Evolutionary conservation across 2,329 filamentous ascomycete genomes (phyloP).

Genomic region (Hypoxylon sp.): DNA sequence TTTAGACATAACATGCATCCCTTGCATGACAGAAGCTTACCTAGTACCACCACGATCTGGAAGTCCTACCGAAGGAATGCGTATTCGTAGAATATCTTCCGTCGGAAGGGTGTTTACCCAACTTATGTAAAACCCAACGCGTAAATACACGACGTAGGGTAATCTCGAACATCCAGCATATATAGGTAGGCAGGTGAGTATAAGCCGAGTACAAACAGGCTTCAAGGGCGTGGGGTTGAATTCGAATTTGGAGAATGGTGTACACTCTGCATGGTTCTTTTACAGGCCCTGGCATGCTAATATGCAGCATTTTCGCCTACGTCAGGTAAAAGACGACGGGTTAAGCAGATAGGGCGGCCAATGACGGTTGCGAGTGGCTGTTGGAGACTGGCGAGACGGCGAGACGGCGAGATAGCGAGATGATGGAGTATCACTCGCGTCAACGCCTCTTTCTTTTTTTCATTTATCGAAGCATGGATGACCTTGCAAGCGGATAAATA

Average conservation of each 20-base stretch:
- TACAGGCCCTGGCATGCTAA: slow-evolving; percentile 31
- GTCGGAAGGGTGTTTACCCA: slow-evolving; percentile 31
- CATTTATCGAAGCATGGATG: slow-evolving; percentile 23
- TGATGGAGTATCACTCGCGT: slow-evolving; percentile 38
- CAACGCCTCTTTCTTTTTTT: slow-evolving; percentile 27
- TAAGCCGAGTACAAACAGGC: slow-evolving; percentile 5
- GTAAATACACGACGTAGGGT: slow-evolving; percentile 22
- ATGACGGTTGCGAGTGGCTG: slow-evolving; percentile 18
- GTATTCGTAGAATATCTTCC: slow-evolving; percentile 25
- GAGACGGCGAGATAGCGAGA: too few relatives aligned
- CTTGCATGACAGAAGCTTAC: slow-evolving; percentile 28
- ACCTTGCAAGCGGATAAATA: slow-evolving; percentile 39
- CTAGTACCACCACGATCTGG: slow-evolving; percentile 21
- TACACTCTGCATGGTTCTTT: slow-evolving; percentile 39
- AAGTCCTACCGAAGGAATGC: slow-evolving; percentile 29
- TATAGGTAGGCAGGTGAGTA: slow-evolving; percentile 11
- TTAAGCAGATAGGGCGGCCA: slow-evolving; percentile 41
- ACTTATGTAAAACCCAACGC: slow-evolving; percentile 31
- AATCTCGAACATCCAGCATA: slow-evolving; percentile 27
- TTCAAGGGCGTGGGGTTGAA: slow-evolving; percentile 28
- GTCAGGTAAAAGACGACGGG: slow-evolving; percentile 28
- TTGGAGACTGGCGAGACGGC: slow-evolving; percentile 18
- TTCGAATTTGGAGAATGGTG: slow-evolving; percentile 26
- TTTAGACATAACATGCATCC: slow-evolving; percentile 28
- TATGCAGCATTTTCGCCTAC: slow-evolving; percentile 21